Evolutionary conservation across 116 monocot genomes (phyloP), one percentile per base, ranked within the genome.

Genomic region (Papilionanthe hybrid): DNA sequence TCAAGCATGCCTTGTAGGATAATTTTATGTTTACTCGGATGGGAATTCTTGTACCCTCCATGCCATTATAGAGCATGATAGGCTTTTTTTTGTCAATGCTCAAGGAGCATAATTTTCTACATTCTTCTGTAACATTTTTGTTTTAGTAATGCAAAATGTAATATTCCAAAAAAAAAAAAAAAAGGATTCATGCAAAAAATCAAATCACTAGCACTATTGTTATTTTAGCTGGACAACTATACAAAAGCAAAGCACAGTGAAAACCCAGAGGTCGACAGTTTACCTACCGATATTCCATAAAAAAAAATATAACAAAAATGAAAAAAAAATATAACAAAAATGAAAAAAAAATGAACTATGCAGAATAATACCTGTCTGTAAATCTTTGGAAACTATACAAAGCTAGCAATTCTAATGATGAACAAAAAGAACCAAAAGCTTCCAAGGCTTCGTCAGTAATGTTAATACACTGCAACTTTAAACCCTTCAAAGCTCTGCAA

Each of bases 311-410:
- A n/a, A n/a, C n/a, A n/a, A n/a, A n/a, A n/a, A n/a, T n/a, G n/a
- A n/a, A n/a, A n/a, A n/a, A n/a, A 29, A 69, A 68, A 10, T 37
- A 37, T 37, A 37, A 37, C 37, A 37, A 37, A 32, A 37, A 37
- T 1, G 37, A 37, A 37, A 37, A 37, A 37, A 29, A 69, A 37
- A 2, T 37, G 2, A 37, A 15, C 32, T 60, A 19, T 48, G 30
- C n/a, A 72, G 73, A 12, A 44, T 47, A 68, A 29, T 78, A 81
- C 96, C 86, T 90, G 86, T 98, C 94, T n/a, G 94, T 94, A 87
- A 94, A 94, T 83, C 84, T 87, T 82, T 93, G 88, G 55, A 92
- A 94, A 79, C 86, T 92, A 81, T 90, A 90, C 30, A 98, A 88
- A 82, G 94, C 86, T 78, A 98, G 83, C 56, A 88, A 68, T 73